Evolutionary conservation across 805 yeast species (phyloP).

Genomic region (Spathaspora boniae): DNA sequence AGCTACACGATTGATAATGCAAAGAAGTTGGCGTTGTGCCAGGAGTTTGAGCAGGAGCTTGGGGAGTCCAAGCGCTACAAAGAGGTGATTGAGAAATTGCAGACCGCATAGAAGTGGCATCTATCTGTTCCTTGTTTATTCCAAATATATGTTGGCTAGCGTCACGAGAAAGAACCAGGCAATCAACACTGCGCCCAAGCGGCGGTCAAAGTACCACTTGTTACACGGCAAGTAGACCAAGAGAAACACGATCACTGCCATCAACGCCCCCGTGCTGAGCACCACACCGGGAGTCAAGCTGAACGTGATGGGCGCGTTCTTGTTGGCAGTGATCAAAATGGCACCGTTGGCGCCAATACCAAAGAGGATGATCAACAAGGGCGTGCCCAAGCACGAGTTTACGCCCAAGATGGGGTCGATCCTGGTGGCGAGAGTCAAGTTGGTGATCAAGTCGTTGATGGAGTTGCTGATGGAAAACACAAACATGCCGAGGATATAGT

Average conservation of each 20-base stretch:
- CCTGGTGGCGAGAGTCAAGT: slow-evolving; percentile 43
- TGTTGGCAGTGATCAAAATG: slow-evolving; percentile 17
- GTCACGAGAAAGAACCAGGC: slow-evolving; percentile 20
- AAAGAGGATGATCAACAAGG: slow-evolving; percentile 43
- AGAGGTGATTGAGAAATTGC: too few relatives aligned
- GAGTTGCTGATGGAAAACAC: slow-evolving; percentile 50
- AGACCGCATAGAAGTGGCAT: too few relatives aligned
- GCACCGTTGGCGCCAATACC: slow-evolving; percentile 50
- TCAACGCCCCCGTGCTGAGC: slow-evolving; percentile 23
- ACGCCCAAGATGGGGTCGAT: slow-evolving; percentile 38
- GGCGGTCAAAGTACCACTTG: slow-evolving; percentile 31
- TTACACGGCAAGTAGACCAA: slow-evolving; percentile 28
- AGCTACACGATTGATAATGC: slow-evolving; percentile 19
- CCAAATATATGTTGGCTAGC: slow-evolving; percentile 15
- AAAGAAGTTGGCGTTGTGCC: slow-evolving; percentile 19
- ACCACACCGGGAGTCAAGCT: slow-evolving; percentile 20
- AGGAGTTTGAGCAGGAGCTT: slow-evolving; percentile 14
- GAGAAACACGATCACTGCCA: slow-evolving; percentile 19
- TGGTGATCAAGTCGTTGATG: slow-evolving; percentile 50
- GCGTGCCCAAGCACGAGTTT: slow-evolving; percentile 54
- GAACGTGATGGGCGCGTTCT: slow-evolving; percentile 13
- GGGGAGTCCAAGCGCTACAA: background rate
- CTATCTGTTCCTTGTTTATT: slow-evolving; percentile 1
- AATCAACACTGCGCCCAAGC: slow-evolving; percentile 23
- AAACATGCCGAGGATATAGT: slow-evolving; percentile 47